A percentile compares a stretch with the other conserved stretches of the same genome.
Conservation (phyloP, 1,284 basidiomycete species). For the Phlebopus sp. region DNA sequence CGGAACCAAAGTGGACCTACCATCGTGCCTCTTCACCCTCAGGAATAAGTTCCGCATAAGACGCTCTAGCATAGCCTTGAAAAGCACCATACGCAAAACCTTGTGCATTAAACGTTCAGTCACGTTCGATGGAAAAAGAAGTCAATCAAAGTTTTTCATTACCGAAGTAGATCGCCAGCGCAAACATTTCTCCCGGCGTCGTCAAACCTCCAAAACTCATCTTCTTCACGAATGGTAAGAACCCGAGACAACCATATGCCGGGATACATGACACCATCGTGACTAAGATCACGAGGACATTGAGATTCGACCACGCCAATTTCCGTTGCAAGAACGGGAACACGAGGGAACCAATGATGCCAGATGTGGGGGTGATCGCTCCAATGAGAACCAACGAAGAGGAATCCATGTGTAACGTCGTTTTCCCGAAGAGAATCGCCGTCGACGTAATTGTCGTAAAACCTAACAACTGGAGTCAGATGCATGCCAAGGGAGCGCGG, state of each 20-base stretch:
- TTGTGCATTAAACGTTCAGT: constrained; percentile 21
- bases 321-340: constrained; percentile 68
- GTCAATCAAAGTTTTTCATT: background rate
- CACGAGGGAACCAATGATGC: constrained; percentile 71
- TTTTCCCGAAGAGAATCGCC: constrained; percentile 81
- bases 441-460: constrained; percentile 85
- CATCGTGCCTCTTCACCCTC: constrained; percentile 78
- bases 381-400: constrained; percentile 72
- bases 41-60: constrained; percentile 77
- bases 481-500: background rate
- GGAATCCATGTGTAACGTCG: constrained; percentile 69
- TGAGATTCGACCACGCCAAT: constrained; percentile 63
- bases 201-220: constrained; percentile 68
- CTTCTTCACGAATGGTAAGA: constrained; percentile 51
- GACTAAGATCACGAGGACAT: constrained; percentile 67
- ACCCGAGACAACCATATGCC: constrained; percentile 78
- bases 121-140: constrained; percentile 5
- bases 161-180: constrained; percentile 80
- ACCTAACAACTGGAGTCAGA: constrained; percentile 36
- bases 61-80: constrained; percentile 77
- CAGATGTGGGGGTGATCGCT: constrained; percentile 62
- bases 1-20: constrained; percentile 33
- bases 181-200: constrained; percentile 81
- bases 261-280: constrained; percentile 69
- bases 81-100: constrained; percentile 75